Evolutionary conservation across 768 basidiomycete species (phyloP), one percentile per base, ranked within the genome.

Genomic region (Pleurotus ostreatus): DNA sequence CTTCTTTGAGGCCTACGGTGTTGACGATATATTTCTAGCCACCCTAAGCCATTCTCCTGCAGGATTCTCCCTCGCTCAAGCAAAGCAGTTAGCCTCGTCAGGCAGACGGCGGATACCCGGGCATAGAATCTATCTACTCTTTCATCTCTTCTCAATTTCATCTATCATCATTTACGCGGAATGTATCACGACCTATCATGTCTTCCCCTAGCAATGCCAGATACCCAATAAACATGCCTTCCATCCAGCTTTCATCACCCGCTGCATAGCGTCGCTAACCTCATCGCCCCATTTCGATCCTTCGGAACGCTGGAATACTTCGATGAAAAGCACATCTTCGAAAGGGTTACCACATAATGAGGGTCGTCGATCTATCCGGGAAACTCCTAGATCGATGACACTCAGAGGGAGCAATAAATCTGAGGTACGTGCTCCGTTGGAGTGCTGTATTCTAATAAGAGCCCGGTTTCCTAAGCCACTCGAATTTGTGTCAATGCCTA

Each of bases 351-450:
- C 63, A 2, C 66, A 65, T 12, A 75, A 49, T 9, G 79, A 77
- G 1, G 89, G 89, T 52, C 88, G 77, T 26, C 89, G 77, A 63
- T 89, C 88, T 39, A 92, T 75, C 5, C 85, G 81, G 13, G 69
- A 66, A 18, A 81, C 68, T 13, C 67, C 61, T 47, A 85, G 64
- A 26, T 75, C 11, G 13, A 87, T 70, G 15, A 63, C 58, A 23
- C 62, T 60, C 16, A 79, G 62, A 45, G 70, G 60, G 18, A 63
- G 74, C 53, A 23, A 20, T 46, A 46, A 22, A 20, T 53, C 37
- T 12, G 20, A 38, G 22, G 37, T 55, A 39, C 22, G 11, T 12
- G 54, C 11, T 25, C 16, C 20, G 40, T 30, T 20, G 5, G 23
- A 16, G 43, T 20, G 16, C 30, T 34, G 30, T 12, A 58, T 39